Conservation (phyloP, 225 moss, liverwort and hornwort genomes). For the Polytrichum formosum region DNA sequence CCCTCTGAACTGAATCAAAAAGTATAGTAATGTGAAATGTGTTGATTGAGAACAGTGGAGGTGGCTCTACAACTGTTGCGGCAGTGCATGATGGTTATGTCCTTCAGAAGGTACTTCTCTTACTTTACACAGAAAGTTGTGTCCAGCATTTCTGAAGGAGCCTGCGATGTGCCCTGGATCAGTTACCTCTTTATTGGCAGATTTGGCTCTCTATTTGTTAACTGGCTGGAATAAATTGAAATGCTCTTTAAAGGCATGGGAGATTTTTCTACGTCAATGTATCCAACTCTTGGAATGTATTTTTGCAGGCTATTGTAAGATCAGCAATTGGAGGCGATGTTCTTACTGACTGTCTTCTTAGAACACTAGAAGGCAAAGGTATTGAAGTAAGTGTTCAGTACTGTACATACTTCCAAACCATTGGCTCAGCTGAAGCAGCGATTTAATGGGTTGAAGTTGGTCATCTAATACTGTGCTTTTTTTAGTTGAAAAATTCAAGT, state of each 20-base stretch:
- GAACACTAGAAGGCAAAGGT: conserved; percentile 70
- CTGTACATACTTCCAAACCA: too few relatives aligned
- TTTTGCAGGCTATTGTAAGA: conserved; percentile 67
- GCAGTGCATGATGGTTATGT: conserved; percentile 98
- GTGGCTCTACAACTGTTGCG: conserved; percentile 86
- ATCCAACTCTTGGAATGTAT: neutral
- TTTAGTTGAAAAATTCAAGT: too few relatives aligned
- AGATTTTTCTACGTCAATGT: too few relatives aligned
- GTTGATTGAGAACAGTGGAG: conserved; percentile 52
- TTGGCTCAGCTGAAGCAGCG: too few relatives aligned
- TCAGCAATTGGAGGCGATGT: conserved; percentile 87
- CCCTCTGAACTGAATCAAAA: neutral
- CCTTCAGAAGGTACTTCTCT: conserved; percentile 69
- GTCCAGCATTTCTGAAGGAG: neutral
- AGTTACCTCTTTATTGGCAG: neutral
- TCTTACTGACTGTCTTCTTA: conserved; percentile 85
- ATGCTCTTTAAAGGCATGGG: too few relatives aligned
- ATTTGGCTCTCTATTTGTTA: too few relatives aligned
- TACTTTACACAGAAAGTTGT: neutral
- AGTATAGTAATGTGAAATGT: neutral
- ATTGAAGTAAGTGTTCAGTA: conserved; percentile 40
- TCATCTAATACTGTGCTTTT: too few relatives aligned
- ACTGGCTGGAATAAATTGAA: too few relatives aligned
- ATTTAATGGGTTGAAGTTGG: too few relatives aligned
- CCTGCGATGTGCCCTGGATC: neutral